phyloP scores from a whole-genome alignment of 495 filamentous ascomycete species.

The Alectoria sarmentosa region DNA sequence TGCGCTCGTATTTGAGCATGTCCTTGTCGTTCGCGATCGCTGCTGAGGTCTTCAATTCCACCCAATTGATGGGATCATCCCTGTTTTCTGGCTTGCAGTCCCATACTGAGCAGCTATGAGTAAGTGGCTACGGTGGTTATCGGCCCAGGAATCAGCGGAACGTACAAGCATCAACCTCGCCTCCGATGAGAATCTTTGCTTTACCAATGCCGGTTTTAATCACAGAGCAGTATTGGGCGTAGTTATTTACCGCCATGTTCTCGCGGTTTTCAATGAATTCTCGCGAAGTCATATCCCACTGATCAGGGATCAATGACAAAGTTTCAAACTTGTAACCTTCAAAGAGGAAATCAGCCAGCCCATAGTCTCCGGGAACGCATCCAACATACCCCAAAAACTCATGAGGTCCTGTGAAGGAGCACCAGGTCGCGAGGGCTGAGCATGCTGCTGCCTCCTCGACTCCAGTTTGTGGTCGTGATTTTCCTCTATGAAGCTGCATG shows the following conservation, averaged over 20 bases:
- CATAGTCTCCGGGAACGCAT: not conserved
- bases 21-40: slow-evolving; percentile 58
- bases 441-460: slow-evolving; percentile 44
- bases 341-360: not conserved
- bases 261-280: slow-evolving; percentile 72
- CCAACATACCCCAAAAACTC: slow-evolving; percentile 52
- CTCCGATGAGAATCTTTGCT: slow-evolving; percentile 67
- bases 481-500: slow-evolving; percentile 85
- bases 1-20: slow-evolving; percentile 71
- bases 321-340: slow-evolving; percentile 96
- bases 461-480: slow-evolving; percentile 62
- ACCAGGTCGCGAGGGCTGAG: slow-evolving; percentile 47
- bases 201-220: slow-evolving; percentile 79
- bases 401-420: slow-evolving; percentile 56
- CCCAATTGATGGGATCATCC: slow-evolving; percentile 71
- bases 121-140: not conserved
- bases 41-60: slow-evolving; percentile 89
- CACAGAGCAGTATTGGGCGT: slow-evolving; percentile 90
- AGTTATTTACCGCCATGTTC: slow-evolving; percentile 67
- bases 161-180: slow-evolving; percentile 87
- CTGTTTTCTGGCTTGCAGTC: slow-evolving; percentile 63
- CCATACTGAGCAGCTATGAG: slow-evolving; percentile 53
- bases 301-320: slow-evolving; percentile 61
- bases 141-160: slow-evolving; percentile 7
- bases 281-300: slow-evolving; percentile 63